Conservation (phyloP, 176 grass and related monocot species). For the Oryza longistaminata region DNA sequence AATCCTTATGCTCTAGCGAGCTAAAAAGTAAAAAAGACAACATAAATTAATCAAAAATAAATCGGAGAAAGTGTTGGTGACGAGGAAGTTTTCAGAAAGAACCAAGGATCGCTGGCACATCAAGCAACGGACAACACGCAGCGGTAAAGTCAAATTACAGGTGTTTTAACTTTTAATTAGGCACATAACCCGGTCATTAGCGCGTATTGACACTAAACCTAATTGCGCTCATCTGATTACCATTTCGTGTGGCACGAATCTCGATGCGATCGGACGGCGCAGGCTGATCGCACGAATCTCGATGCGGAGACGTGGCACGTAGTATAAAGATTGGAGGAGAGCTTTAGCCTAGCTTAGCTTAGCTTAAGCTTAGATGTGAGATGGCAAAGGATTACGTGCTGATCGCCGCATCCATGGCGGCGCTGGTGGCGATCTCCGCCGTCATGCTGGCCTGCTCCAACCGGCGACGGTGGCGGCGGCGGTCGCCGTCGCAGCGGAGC, state of each 20-base stretch:
- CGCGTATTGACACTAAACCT: background rate
- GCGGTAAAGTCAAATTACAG: background rate
- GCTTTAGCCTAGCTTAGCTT: background rate
- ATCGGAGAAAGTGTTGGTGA: background rate
- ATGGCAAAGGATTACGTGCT: conserved; percentile 15
- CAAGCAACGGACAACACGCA: conserved; percentile 18
- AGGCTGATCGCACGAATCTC: background rate
- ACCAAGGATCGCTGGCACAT: background rate
- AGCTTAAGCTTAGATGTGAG: background rate
- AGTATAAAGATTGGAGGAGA: background rate
- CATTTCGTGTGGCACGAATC: background rate
- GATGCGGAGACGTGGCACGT: background rate
- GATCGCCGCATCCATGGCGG: conserved; percentile 6
- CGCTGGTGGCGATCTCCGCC: conserved; percentile 2
- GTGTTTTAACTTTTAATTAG: background rate
- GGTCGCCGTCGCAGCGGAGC: background rate
- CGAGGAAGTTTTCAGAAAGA: background rate
- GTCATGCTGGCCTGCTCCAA: background rate
- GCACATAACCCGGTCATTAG: background rate
- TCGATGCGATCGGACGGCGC: background rate
- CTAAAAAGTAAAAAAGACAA: background rate
- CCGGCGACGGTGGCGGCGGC: background rate
- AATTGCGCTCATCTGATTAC: background rate
- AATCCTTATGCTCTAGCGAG: background rate
- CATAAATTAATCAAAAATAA: background rate